Percentiles rank a stretch among this genome's conserved stretches.
Evolutionary conservation across 306 rosid species (phyloP).

Genomic region (Ceratonia siliqua): DNA sequence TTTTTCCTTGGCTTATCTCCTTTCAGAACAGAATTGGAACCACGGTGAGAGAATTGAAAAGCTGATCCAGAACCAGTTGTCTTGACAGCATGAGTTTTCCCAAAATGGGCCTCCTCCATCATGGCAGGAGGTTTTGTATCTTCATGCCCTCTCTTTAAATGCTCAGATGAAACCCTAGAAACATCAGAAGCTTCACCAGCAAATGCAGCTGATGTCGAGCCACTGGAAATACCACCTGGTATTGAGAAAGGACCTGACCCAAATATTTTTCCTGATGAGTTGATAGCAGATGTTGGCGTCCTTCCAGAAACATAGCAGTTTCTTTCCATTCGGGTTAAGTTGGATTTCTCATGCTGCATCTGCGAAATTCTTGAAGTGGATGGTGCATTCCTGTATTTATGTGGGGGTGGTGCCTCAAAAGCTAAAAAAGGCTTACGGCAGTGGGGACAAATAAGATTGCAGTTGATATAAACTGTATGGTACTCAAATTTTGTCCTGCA

Average conservation of each 20-base stretch:
- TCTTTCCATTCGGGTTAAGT: slow-evolving; percentile 36
- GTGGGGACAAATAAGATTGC: slow-evolving; percentile 43
- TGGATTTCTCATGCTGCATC: slow-evolving; percentile 38
- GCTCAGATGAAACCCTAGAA: slow-evolving; percentile 32
- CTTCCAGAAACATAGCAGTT: slow-evolving; percentile 43
- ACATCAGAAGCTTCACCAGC: slow-evolving; percentile 43
- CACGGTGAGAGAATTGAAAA: slow-evolving; percentile 35
- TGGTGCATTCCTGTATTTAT: slow-evolving; percentile 32
- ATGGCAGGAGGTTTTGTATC: slow-evolving; percentile 27
- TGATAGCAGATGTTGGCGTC: slow-evolving; percentile 37
- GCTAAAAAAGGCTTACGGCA: slow-evolving; percentile 57
- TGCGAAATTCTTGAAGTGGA: slow-evolving; percentile 41
- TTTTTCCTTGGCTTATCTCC: slow-evolving; percentile 45
- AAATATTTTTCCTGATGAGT: slow-evolving; percentile 32
- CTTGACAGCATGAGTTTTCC: slow-evolving; percentile 35
- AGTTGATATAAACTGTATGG: slow-evolving; percentile 31
- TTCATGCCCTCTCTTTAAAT: slow-evolving; percentile 48
- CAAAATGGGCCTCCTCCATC: slow-evolving; percentile 36
- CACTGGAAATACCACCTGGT: slow-evolving; percentile 33
- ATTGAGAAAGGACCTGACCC: slow-evolving; percentile 38
- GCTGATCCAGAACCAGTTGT: slow-evolving; percentile 39
- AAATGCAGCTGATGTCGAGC: slow-evolving; percentile 33
- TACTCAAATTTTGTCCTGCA: slow-evolving; percentile 67
- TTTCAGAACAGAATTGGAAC: slow-evolving; percentile 41
- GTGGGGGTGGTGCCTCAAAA: slow-evolving; percentile 48